A percentile compares a stretch with the other conserved stretches of the same genome.
Conservation (phyloP, 2,329 filamentous ascomycete genomes). For the Emericellopsis cladophorae region DNA sequence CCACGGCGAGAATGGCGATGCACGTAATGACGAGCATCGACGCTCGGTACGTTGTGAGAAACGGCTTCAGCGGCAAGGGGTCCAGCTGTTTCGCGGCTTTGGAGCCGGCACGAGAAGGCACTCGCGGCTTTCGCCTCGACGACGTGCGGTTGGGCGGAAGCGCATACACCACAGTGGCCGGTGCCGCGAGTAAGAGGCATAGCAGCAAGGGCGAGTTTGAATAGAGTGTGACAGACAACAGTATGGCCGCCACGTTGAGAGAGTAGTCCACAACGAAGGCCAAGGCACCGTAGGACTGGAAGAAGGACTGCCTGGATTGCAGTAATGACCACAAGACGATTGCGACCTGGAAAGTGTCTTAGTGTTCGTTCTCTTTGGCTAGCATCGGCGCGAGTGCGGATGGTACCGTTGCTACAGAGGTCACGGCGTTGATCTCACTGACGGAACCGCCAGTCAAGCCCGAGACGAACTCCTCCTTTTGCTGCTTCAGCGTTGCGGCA, state of each 20-base stretch:
- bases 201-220: slow-evolving; percentile 62
- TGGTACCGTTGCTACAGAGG: slow-evolving; percentile 78
- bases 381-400: slow-evolving; percentile 11
- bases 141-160: slow-evolving; percentile 25
- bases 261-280: slow-evolving; percentile 71
- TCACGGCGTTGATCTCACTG: slow-evolving; percentile 77
- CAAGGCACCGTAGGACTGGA: slow-evolving; percentile 58
- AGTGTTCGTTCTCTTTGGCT: too few species aligned
- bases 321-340: slow-evolving; percentile 80
- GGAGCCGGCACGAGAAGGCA: slow-evolving; percentile 26
- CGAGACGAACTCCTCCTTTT: slow-evolving; percentile 93
- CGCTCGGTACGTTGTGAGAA: slow-evolving; percentile 83
- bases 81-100: slow-evolving; percentile 15
- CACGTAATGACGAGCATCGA: slow-evolving; percentile 87
- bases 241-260: slow-evolving; percentile 69
- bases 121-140: slow-evolving; percentile 32
- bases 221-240: slow-evolving; percentile 82
- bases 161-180: slow-evolving; percentile 50
- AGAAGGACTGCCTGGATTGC: slow-evolving; percentile 74
- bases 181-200: slow-evolving; percentile 59
- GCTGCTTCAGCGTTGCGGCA: slow-evolving; percentile 62
- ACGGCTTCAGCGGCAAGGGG: slow-evolving; percentile 70
- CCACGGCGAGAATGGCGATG: slow-evolving; percentile 87
- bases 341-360: slow-evolving; percentile 45
- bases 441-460: slow-evolving; percentile 75